Evolutionary conservation across 2,329 filamentous ascomycete genomes (phyloP), one percentile per base, ranked within the genome.

Genomic region (Coniella vitis): DNA sequence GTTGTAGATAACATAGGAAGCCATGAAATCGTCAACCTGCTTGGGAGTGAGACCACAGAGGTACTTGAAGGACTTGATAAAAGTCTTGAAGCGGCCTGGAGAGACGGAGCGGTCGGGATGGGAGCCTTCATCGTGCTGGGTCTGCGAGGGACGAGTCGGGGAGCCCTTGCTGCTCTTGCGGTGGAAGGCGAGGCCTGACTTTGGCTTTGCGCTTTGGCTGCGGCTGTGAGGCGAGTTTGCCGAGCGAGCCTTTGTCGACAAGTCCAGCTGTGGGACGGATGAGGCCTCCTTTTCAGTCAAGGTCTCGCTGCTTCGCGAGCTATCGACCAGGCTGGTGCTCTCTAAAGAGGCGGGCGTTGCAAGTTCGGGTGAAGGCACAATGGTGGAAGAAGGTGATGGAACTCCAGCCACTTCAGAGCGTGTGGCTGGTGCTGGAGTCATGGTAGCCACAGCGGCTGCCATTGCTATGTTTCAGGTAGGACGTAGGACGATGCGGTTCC

Each of bases 1-100:
- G 55, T 74, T 75, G 63, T 78, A 77, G 56, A 78, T 77, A 57
- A 75, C 67, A 53, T 78, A 78, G 4, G 74, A 77, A 2, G 71
- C 71, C 74, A 78, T 77, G 60, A 74, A 78, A 53, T 75, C 73
- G 47, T 76, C 71, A 3, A 78, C 72, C 53, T 78, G 63, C 58
- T 75, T 69, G 7, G 71, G 69, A 0, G 66, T 72, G 45, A 78
- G 63, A 55, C 72, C 65, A 51, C 65, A 64, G 37, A 78, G 65
- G 57, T 74, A 72, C 53, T 69, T 71, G 64, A 76, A 76, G 4
- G 74, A 68, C 44, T 63, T 65, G 61, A 71, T 64, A 51, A 78
- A 75, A 2, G 69, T 75, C 62, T 70, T 74, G 60, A 70, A 66
- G 35, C 74, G 68, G 54, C 73, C 73, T 4, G 73, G 64, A 3